These are phyloP conservation scores for Pseudogymnoascus sp. DNA, from an alignment of 2,329 filamentous ascomycete species.

Conservation along the genomic window DNA sequence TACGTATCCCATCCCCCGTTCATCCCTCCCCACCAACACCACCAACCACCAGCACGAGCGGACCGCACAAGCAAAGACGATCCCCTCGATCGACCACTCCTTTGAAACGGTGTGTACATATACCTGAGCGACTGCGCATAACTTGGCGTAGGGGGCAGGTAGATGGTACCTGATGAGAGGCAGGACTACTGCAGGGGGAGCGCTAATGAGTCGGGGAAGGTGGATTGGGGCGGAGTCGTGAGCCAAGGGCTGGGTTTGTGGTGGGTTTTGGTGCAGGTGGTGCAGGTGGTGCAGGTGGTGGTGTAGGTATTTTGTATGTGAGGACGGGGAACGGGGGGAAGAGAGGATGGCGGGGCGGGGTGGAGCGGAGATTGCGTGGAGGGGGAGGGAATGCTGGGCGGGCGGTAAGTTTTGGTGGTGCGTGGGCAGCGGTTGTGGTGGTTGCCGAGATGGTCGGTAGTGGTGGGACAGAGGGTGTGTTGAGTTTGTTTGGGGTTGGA, in stretches of 20 bases:
- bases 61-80: not conserved
- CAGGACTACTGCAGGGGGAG: constrained; percentile 43
- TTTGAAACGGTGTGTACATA: not conserved
- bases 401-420: constrained; percentile 40
- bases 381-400: constrained; percentile 49
- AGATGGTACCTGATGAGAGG: constrained; percentile 40
- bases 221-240: constrained; percentile 46
- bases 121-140: constrained; percentile 35
- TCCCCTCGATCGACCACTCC: not conserved
- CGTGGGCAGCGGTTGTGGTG: constrained; percentile 45
- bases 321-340: constrained; percentile 47
- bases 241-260: constrained; percentile 47
- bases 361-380: constrained; percentile 50
- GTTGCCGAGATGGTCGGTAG: constrained; percentile 35
- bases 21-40: not conserved
- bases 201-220: constrained; percentile 55
- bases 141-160: constrained; percentile 38
- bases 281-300: no score
- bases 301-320: constrained; percentile 31
- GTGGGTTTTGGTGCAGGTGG: no score
- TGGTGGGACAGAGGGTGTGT: not conserved
- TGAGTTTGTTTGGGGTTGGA: not conserved
- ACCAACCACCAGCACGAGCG: not conserved
- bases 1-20: not conserved
- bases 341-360: constrained; percentile 51